Percentiles rank a stretch among this genome's conserved stretches.
These are phyloP conservation scores for Arthrobotrys iridis DNA, from an alignment of 2,329 filamentous ascomycete genomes.

Conservation along the genomic window DNA sequence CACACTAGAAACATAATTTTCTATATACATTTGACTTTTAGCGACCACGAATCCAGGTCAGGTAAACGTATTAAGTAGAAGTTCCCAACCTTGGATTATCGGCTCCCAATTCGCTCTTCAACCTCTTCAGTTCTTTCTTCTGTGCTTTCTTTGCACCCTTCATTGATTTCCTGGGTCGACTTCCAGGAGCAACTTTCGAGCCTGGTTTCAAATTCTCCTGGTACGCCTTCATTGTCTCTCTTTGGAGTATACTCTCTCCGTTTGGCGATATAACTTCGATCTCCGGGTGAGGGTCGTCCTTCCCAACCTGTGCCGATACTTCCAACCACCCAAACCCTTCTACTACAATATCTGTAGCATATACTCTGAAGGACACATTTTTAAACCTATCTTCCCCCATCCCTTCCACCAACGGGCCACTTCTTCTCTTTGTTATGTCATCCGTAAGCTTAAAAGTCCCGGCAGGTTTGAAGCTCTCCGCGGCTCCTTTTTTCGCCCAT, in stretches of 20 bases:
- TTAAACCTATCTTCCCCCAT: conserved; percentile 72
- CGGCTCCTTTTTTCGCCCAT: conserved; percentile 17
- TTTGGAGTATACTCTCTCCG: conserved; percentile 45
- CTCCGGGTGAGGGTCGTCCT: conserved; percentile 63
- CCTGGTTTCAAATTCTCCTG: conserved; percentile 50
- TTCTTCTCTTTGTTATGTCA: conserved; percentile 83
- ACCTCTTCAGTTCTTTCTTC: conserved; percentile 24
- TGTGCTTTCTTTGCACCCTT: conserved; percentile 59
- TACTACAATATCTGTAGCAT: conserved; percentile 84
- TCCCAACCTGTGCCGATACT: conserved; percentile 81
- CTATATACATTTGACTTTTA: background rate
- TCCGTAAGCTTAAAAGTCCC: conserved; percentile 78
- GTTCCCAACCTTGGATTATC: background rate
- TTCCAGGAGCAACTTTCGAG: conserved; percentile 36
- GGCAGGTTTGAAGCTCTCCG: conserved; percentile 65
- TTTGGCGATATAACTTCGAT: conserved; percentile 55
- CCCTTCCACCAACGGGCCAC: conserved; percentile 70
- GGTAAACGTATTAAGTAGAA: background rate
- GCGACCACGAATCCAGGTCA: too few relatives aligned
- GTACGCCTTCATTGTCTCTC: conserved; percentile 56
- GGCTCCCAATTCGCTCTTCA: background rate
- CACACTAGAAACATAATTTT: too few relatives aligned
- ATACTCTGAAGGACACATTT: conserved; percentile 80
- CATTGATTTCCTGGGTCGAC: conserved; percentile 32
- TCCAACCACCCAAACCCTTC: conserved; percentile 96